Evolutionary conservation across 2,329 filamentous ascomycete genomes (phyloP).

Genomic region (Neofusicoccum sp.): DNA sequence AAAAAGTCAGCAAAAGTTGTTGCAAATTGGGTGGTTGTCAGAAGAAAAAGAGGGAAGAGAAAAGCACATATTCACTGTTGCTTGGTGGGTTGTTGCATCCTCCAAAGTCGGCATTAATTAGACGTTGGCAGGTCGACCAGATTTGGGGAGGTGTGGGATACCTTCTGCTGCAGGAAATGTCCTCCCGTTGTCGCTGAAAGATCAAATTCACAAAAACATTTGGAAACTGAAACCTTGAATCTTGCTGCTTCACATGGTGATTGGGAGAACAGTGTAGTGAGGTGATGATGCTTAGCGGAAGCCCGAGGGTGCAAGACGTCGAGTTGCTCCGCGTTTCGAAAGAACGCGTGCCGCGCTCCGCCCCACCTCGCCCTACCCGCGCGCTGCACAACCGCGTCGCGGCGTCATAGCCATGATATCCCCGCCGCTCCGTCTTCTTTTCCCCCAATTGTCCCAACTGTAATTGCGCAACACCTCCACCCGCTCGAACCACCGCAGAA

Average conservation of each 20-base stretch:
- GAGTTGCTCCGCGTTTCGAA: too few species aligned
- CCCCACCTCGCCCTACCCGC: not conserved
- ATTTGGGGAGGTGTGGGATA: slow-evolving; percentile 12
- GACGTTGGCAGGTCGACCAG: slow-evolving; percentile 4
- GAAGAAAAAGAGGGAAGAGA: not conserved
- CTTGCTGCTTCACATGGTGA: too few species aligned
- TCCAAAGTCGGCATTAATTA: slow-evolving; percentile 4
- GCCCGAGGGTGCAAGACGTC: not conserved
- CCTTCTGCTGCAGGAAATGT: slow-evolving; percentile 13
- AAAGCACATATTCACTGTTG: not conserved
- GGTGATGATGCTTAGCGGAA: not conserved
- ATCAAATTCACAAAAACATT: slow-evolving; percentile 17
- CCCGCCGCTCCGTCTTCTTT: too few species aligned
- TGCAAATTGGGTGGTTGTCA: slow-evolving; percentile 6
- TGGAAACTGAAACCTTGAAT: not conserved
- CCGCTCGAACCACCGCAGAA: not conserved
- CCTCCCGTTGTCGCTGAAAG: slow-evolving; percentile 13
- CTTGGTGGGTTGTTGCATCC: not conserved
- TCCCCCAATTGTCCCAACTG: not conserved
- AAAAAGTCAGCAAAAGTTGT: not conserved
- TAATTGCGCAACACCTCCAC: not conserved
- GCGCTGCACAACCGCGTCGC: not conserved
- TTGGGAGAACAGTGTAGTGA: too few species aligned
- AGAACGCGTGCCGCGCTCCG: not conserved
- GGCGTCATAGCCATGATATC: not conserved